Percentiles rank a stretch among this genome's conserved stretches.
These are phyloP conservation scores for Tetracentron sinense DNA, from an alignment of 164 flowering plant species.

Conservation along the genomic window DNA sequence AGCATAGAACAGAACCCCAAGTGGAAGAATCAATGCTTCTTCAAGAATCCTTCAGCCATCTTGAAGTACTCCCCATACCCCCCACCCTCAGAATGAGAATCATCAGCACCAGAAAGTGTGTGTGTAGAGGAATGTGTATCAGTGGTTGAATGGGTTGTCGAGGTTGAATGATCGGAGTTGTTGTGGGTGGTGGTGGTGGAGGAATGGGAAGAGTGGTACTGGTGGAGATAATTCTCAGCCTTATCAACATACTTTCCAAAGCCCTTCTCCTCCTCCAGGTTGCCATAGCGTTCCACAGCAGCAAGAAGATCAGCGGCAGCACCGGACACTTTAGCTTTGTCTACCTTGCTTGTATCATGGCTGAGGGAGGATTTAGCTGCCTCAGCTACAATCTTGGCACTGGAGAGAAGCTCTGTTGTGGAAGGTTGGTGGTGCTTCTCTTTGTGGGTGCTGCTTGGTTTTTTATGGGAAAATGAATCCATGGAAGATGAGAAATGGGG, in stretches of 20 bases:
- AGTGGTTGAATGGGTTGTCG: conserved; percentile 5
- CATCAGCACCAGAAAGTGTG: conserved; percentile 14
- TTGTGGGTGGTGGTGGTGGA: conserved; percentile 15
- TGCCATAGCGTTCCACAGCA: conserved; percentile 46
- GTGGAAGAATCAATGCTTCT: conserved; percentile 27
- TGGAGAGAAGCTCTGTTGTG: conserved; percentile 36
- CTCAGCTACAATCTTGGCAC: conserved; percentile 50
- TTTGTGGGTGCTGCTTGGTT: conserved; percentile 4
- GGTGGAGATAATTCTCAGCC: conserved; percentile 51
- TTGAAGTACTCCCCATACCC: conserved; percentile 46
- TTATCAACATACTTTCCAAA: conserved; percentile 37
- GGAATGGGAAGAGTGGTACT: conserved; percentile 30
- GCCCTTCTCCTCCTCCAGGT: conserved; percentile 33
- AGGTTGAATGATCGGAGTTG: conserved; percentile 8
- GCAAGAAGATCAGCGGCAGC: conserved; percentile 44
- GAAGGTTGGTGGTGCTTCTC: conserved; percentile 25
- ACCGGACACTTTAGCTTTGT: conserved; percentile 41
- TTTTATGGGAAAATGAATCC: neutral
- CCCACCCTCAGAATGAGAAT: conserved; percentile 25
- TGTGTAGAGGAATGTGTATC: neutral
- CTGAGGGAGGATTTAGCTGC: conserved; percentile 32
- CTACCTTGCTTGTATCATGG: conserved; percentile 27
- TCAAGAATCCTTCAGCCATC: conserved; percentile 48
- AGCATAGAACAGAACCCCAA: too few species aligned
- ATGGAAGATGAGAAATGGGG: too few species aligned